phyloP scores from a whole-genome alignment of 805 yeast species.

The Candida fluviatilis region DNA sequence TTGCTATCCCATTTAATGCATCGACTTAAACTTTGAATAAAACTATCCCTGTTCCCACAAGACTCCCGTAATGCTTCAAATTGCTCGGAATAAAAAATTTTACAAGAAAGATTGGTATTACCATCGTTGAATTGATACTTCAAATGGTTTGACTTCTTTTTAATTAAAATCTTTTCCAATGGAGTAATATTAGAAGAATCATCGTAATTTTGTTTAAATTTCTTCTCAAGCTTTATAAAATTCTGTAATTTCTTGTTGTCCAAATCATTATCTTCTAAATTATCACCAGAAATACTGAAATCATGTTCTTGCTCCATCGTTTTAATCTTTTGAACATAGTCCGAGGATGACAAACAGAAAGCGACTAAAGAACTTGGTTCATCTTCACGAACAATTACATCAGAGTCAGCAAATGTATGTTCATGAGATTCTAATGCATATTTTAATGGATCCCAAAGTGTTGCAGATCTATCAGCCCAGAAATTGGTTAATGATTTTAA shows the following conservation, averaged over 20 bases:
- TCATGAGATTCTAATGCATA: slow-evolving; percentile 80
- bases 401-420: slow-evolving; percentile 90
- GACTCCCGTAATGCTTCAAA: slow-evolving; percentile 89
- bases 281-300: slow-evolving; percentile 6
- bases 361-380: slow-evolving; percentile 95
- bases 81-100: slow-evolving; percentile 92
- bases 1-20: slow-evolving; percentile 94
- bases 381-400: slow-evolving; percentile 90
- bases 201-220: slow-evolving; percentile 29
- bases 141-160: slow-evolving; percentile 83
- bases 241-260: slow-evolving; percentile 27
- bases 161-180: slow-evolving; percentile 69
- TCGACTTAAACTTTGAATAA: slow-evolving; percentile 84
- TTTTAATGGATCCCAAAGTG: slow-evolving; percentile 87
- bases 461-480: slow-evolving; percentile 97
- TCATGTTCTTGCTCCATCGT: slow-evolving; percentile 2
- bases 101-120: slow-evolving; percentile 78
- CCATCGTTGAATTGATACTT: slow-evolving; percentile 91
- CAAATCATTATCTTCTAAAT: slow-evolving; percentile 15
- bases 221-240: slow-evolving; percentile 39
- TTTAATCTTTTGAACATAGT: slow-evolving; percentile 63
- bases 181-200: slow-evolving; percentile 23
- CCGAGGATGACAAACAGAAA: slow-evolving; percentile 82
- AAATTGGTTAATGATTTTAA: slow-evolving; percentile 82
- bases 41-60: slow-evolving; percentile 72